Base-by-base conservation (phyloP, 2,329 filamentous ascomycete genomes). In the Aspergillus sergii region DNA sequence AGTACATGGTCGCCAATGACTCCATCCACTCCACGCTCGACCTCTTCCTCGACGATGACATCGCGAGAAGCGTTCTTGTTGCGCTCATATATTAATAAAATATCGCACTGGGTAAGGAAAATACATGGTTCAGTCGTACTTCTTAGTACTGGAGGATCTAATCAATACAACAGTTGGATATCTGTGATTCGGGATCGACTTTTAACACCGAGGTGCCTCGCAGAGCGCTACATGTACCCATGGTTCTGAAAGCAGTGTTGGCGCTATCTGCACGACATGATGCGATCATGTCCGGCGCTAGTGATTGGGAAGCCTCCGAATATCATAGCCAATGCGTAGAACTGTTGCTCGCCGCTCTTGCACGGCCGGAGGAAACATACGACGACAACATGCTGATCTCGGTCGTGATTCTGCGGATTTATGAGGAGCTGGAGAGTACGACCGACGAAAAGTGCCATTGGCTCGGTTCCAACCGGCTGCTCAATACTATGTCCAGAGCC, bases 401-500 rank as follows among this genome's bases (percentile, higher is more conserved):
- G 0, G 82, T 85, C 0, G 83, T 84, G 10, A 77, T 84, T 7
- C 70, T 84, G 23, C 78, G 83, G 0, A 74, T 84, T 6, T 83
- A 84, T 59, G 83, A 84, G 67, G 83, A 84, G 68, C 63, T 78
- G 59, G 73, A 75, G 41, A 66, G 67, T 21, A 67, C 53, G 1
- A 69, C 70, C 4, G 78, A 80, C 32, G 71, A 77, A 26, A 72
- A 75, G 53, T 74, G 75, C 26, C 79, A 81, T 54, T 71, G 79
- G 7, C 65, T 78, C 11, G 79, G 78, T 1, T 78, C 78, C 1
- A 79, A 75, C 36, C 72, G 76, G 7, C 69, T 81, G 1, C 72
- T 81, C 21, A 78, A 78, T 10, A 72, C 75, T 1, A 76, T 80
- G 62, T 75, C 78, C 6, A 74, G 71, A 23, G 79, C 79, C 8